These are phyloP conservation scores for Aspergillus taichungensis DNA, from an alignment of 495 filamentous ascomycete species.

Conservation along the genomic window DNA sequence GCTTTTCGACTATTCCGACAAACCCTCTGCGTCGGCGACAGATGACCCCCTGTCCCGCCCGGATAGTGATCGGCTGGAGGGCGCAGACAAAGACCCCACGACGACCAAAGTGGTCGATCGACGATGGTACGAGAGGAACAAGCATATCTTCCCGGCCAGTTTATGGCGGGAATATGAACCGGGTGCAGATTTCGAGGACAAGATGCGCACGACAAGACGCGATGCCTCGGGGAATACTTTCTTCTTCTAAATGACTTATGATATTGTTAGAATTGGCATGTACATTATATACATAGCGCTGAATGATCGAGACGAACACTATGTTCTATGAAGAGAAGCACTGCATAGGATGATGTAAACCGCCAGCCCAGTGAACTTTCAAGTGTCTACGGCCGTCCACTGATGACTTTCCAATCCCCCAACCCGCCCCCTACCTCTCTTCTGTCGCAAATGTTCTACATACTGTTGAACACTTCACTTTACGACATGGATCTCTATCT, in stretches of 20 bases:
- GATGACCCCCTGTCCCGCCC: conserved; percentile 41
- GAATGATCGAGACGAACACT: too few species aligned
- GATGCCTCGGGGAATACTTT: conserved; percentile 87
- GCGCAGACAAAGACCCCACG: conserved; percentile 65
- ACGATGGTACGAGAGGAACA: conserved; percentile 93
- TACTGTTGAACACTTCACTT: neutral
- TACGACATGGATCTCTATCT: conserved; percentile 60
- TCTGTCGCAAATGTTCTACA: neutral
- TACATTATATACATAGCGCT: too few species aligned
- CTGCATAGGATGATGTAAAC: too few species aligned
- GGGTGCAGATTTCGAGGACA: conserved; percentile 71
- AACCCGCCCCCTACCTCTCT: neutral
- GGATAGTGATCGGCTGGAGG: conserved; percentile 55
- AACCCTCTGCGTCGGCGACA: conserved; percentile 32
- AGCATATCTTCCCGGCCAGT: conserved; percentile 94
- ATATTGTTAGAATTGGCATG: too few species aligned
- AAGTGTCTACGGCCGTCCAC: too few species aligned
- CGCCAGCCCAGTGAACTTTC: too few species aligned
- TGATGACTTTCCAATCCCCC: neutral
- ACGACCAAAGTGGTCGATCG: conserved; percentile 94
- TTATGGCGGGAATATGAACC: conserved; percentile 95
- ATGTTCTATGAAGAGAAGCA: too few species aligned
- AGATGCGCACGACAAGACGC: conserved; percentile 53
- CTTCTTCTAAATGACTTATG: conserved; percentile 57
- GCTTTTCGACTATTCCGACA: conserved; percentile 71